phyloP scores from a whole-genome alignment of 371 early-diverging fungal genomes.

The Dichotomocladium elegans region DNA sequence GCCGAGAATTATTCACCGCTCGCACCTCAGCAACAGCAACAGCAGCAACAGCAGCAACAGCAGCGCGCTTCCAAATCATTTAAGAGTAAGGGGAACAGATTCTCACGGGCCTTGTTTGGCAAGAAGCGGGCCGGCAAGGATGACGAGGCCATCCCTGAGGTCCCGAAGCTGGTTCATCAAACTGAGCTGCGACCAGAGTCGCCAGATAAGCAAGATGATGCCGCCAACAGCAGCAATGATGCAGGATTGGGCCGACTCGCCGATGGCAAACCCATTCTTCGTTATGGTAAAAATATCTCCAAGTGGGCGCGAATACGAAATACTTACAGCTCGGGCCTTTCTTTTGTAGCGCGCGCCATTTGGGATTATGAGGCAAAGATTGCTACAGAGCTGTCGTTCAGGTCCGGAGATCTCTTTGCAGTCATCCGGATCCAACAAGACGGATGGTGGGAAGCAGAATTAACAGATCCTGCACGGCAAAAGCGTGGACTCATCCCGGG shows the following conservation, averaged over 20 bases:
- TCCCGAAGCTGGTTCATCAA: neutral
- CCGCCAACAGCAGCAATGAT: conserved; percentile 2
- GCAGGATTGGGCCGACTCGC: neutral
- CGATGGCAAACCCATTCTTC: conserved; percentile 2
- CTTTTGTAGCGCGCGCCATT: conserved; percentile 12
- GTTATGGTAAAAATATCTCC: conserved; percentile 2
- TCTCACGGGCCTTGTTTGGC: conserved; percentile 13
- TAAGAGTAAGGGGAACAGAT: conserved; percentile 1
- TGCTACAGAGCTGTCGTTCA: conserved; percentile 36
- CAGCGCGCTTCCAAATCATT: neutral
- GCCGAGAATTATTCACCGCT: neutral
- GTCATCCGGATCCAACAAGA: conserved; percentile 39
- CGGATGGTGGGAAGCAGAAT: conserved; percentile 52
- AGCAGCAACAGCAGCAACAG: conserved; percentile 1
- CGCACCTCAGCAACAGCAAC: neutral
- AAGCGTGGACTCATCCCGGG: conserved; percentile 45
- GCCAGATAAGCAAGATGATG: too few species aligned
- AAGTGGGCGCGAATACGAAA: neutral
- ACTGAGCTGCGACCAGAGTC: neutral
- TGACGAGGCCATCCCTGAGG: neutral
- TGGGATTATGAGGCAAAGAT: conserved; percentile 42
- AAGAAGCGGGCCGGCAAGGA: conserved; percentile 20
- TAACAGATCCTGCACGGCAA: conserved; percentile 14
- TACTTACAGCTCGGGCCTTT: neutral
- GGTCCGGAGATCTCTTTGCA: conserved; percentile 33